Conservation (phyloP, 108 stramenopile species). For the Phaeodactylum tricornutum region DNA sequence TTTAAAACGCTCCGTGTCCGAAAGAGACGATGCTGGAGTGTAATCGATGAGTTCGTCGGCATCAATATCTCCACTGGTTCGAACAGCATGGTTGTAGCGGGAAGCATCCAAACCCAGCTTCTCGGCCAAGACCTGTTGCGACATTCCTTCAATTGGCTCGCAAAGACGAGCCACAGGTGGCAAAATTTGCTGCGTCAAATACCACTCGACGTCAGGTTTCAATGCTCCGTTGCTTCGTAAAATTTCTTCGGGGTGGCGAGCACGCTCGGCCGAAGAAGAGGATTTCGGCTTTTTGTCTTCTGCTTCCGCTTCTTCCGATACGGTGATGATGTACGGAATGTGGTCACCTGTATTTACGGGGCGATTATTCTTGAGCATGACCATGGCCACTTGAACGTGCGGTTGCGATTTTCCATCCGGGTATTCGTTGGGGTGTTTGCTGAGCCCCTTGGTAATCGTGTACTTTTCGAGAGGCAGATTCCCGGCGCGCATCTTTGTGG, state of each 20-base stretch:
- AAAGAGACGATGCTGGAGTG: slow-evolving; percentile 53
- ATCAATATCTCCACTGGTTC: slow-evolving; percentile 21
- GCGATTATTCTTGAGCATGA: slow-evolving; percentile 87
- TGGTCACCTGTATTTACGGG: slow-evolving; percentile 96
- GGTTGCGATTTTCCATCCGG: slow-evolving; percentile 94
- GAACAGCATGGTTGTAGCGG: slow-evolving; percentile 32
- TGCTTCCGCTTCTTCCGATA: slow-evolving; percentile 15
- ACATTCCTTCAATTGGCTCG: slow-evolving; percentile 95
- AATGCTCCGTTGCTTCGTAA: slow-evolving; percentile 67
- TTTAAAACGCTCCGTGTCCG: slow-evolving; percentile 76
- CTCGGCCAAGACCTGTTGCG: slow-evolving; percentile 56
- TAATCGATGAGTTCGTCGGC: slow-evolving; percentile 77
- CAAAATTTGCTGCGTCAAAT: slow-evolving; percentile 94
- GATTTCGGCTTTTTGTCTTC: slow-evolving; percentile 17
- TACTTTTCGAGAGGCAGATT: slow-evolving; percentile 85
- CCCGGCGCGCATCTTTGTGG: slow-evolving; percentile 73
- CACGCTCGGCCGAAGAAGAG: slow-evolving; percentile 62
- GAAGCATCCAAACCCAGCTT: slow-evolving; percentile 70
- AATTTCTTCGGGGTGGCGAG: slow-evolving; percentile 92
- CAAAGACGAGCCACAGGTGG: slow-evolving; percentile 95
- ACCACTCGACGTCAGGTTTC: slow-evolving; percentile 93
- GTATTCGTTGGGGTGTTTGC: slow-evolving; percentile 98
- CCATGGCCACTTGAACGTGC: slow-evolving; percentile 95
- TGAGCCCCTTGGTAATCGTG: slow-evolving; percentile 97
- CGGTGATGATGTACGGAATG: slow-evolving; percentile 95